Evolutionary conservation across 345 rosid genomes (phyloP).

Genomic region (Iberis pinnata): DNA sequence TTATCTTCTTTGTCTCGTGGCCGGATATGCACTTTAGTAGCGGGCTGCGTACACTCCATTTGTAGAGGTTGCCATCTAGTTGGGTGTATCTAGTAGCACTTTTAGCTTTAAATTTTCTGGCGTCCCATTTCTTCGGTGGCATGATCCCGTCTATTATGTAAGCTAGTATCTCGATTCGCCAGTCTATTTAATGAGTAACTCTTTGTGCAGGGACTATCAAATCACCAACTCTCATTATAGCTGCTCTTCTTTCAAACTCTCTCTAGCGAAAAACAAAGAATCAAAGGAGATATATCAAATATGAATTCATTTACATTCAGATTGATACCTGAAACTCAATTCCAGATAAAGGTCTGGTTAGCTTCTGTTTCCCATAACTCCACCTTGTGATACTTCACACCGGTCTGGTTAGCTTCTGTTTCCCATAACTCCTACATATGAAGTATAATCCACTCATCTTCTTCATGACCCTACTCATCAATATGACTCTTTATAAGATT

Average conservation of each 20-base stretch:
- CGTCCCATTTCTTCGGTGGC: too few relatives aligned
- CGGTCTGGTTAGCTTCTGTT: slow-evolving; percentile 8
- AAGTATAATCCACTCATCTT: slow-evolving; percentile 22
- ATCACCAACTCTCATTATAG: slow-evolving; percentile 79
- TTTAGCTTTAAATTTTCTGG: too few relatives aligned
- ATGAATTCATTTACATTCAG: not conserved
- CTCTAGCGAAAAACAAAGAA: slow-evolving; percentile 39
- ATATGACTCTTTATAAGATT: not conserved
- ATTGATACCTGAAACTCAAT: slow-evolving; percentile 76
- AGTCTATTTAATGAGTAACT: slow-evolving; percentile 75
- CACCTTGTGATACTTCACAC: slow-evolving; percentile 18
- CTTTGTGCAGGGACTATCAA: slow-evolving; percentile 83
- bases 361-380: slow-evolving; percentile 14
- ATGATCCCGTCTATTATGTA: too few relatives aligned
- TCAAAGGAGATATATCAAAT: slow-evolving; percentile 6
- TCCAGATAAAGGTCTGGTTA: slow-evolving; percentile 71
- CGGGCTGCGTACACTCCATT: too few relatives aligned
- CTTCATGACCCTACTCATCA: slow-evolving; percentile 14
- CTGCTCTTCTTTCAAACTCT: slow-evolving; percentile 86
- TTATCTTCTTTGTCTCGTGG: too few relatives aligned
- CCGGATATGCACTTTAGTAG: too few relatives aligned
- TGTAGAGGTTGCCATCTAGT: too few relatives aligned
- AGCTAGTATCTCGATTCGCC: too few relatives aligned
- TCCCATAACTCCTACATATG: slow-evolving; percentile 21
- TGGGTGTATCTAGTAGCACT: too few relatives aligned